A percentile compares a stretch with the other conserved stretches of the same genome.
Evolutionary conservation across 192 early-diverging fungal genomes (phyloP).

Genomic region (Coemansia sp.): DNA sequence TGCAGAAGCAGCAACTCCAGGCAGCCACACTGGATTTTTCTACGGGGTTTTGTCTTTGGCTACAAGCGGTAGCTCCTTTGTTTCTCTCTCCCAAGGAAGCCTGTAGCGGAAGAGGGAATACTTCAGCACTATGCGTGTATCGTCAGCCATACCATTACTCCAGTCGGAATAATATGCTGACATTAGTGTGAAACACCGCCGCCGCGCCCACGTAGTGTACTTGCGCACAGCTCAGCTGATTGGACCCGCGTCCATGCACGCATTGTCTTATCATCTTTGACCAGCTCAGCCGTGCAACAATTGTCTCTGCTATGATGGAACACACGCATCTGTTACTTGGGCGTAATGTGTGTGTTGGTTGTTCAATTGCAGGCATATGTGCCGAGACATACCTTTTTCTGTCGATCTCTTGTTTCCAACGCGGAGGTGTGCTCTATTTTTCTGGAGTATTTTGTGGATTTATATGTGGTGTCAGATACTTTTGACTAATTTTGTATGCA

Average conservation of each 20-base stretch:
- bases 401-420: neutral
- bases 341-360: neutral
- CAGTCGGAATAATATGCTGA: neutral
- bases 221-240: constrained; percentile 23
- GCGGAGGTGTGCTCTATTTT: neutral
- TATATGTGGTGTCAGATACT: neutral
- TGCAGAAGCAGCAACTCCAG: neutral
- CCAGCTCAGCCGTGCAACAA: constrained; percentile 1
- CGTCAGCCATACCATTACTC: neutral
- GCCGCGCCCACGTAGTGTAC: neutral
- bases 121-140: neutral
- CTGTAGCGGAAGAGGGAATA: neutral
- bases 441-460: neutral
- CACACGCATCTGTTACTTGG: neutral
- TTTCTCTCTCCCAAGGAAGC: neutral
- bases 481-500: neutral
- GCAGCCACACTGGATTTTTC: neutral
- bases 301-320: neutral
- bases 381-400: neutral
- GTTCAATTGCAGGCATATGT: neutral
- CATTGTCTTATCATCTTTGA: constrained; percentile 1
- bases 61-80: neutral
- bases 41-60: neutral
- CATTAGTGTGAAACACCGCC: neutral
- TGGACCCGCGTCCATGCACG: neutral